Evolutionary conservation across 1,139 yeast genomes (phyloP).

Genomic region (Schwanniomyces etchellsii): DNA sequence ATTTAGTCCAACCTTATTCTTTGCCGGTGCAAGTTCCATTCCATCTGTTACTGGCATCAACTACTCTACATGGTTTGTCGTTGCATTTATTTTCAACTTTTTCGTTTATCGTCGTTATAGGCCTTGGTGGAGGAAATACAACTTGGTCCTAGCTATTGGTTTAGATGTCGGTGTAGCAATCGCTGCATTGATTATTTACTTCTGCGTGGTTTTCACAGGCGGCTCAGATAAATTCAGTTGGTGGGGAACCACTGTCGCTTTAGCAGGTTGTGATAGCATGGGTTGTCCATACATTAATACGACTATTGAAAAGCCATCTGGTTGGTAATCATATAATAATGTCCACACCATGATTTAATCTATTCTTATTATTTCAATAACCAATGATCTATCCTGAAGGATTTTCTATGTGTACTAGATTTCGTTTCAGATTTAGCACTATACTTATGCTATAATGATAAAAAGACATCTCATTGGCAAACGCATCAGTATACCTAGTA

Average conservation of each 20-base stretch:
- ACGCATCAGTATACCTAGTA: too few relatives aligned
- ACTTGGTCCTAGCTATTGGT: conserved; percentile 37
- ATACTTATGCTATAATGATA: too few relatives aligned
- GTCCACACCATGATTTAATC: too few relatives aligned
- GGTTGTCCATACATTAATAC: conserved; percentile 9
- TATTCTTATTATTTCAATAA: too few relatives aligned
- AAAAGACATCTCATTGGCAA: too few relatives aligned
- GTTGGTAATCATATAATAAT: too few relatives aligned
- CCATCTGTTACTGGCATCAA: conserved; percentile 46
- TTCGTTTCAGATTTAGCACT: too few relatives aligned
- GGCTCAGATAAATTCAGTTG: conserved; percentile 6
- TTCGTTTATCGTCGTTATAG: conserved; percentile 30
- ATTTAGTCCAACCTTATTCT: conserved; percentile 44
- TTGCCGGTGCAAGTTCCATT: conserved; percentile 42
- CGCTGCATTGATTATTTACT: conserved; percentile 17
- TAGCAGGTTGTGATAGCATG: conserved; percentile 7
- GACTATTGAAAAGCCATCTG: conserved; percentile 4
- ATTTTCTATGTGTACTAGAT: too few relatives aligned
- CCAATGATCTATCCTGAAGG: too few relatives aligned
- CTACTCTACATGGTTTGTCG: conserved; percentile 33
- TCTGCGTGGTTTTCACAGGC: conserved; percentile 17
- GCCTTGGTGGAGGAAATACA: conserved; percentile 44
- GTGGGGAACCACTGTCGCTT: conserved; percentile 9
- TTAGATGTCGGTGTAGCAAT: conserved; percentile 25
- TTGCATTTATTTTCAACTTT: conserved; percentile 26